Evolutionary conservation across 1,139 yeast genomes (phyloP).

Genomic region (Saccharomycopsis phalli): DNA sequence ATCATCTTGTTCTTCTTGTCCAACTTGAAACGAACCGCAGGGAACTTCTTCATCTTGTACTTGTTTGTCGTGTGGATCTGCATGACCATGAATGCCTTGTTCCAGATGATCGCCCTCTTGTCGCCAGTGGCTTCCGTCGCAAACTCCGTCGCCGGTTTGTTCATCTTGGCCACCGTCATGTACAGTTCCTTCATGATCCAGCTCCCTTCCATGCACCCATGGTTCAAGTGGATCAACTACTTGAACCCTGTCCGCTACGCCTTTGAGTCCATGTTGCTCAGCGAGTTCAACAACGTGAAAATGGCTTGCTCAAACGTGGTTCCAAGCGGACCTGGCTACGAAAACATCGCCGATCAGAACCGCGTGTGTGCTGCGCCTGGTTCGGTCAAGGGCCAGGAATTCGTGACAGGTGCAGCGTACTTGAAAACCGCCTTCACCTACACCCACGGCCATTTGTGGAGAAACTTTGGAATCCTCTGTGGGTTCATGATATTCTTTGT

Average conservation of each 20-base stretch:
- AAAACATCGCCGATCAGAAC: constrained; percentile 30
- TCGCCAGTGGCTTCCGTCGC: constrained; percentile 41
- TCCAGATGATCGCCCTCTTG: constrained; percentile 42
- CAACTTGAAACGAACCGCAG: constrained; percentile 41
- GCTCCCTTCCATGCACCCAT: constrained; percentile 51
- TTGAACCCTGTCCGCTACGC: constrained; percentile 49
- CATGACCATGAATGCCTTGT: constrained; percentile 36
- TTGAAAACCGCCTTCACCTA: constrained; percentile 32
- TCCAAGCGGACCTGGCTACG: constrained; percentile 47
- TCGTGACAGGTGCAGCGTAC: constrained; percentile 41
- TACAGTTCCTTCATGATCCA: constrained; percentile 52
- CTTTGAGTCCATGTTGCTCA: constrained; percentile 45
- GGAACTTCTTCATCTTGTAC: constrained; percentile 44
- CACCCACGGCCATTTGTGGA: constrained; percentile 37
- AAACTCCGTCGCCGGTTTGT: constrained; percentile 42
- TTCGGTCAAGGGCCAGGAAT: constrained; percentile 31
- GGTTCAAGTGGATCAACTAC: constrained; percentile 59
- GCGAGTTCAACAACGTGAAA: constrained; percentile 47
- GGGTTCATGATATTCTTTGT: constrained; percentile 35
- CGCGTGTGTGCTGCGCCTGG: constrained; percentile 46
- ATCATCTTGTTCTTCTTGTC: constrained; percentile 45
- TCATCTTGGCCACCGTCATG: constrained; percentile 39
- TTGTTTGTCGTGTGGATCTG: constrained; percentile 36
- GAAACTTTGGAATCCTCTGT: constrained; percentile 42
- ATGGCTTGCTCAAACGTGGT: constrained; percentile 42